Percentiles rank a stretch among this genome's conserved stretches.
phyloP scores from a whole-genome alignment of 495 filamentous ascomycete genomes.

The Aspergillus ellipticus region DNA sequence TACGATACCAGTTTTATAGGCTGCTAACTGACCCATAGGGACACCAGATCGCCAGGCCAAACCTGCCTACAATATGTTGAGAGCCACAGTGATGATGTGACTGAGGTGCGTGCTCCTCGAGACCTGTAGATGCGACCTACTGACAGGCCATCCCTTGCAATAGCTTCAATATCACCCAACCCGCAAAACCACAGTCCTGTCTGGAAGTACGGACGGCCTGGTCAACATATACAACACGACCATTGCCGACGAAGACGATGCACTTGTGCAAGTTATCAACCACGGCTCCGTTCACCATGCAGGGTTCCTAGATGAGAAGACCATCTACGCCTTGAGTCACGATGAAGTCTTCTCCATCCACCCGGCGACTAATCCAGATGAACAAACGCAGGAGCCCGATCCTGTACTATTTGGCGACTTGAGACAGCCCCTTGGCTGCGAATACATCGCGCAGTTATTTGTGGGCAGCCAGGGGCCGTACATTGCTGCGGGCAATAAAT shows the following conservation, averaged over 20 bases:
- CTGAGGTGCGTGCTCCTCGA: constrained; percentile 52
- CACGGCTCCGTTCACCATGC: constrained; percentile 83
- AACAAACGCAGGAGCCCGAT: constrained; percentile 44
- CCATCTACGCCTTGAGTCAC: constrained; percentile 73
- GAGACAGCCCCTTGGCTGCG: constrained; percentile 63
- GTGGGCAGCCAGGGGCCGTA: constrained; percentile 47
- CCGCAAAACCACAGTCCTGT: constrained; percentile 62
- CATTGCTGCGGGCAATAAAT: constrained; percentile 43
- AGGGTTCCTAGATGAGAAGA: constrained; percentile 66
- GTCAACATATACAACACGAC: constrained; percentile 78
- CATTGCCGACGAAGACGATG: constrained; percentile 79
- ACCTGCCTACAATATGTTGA: constrained; percentile 68
- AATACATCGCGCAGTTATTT: constrained; percentile 77
- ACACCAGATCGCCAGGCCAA: constrained; percentile 54
- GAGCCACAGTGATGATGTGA: constrained; percentile 89
- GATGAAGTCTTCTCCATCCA: constrained; percentile 81
- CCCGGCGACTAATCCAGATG: constrained; percentile 57
- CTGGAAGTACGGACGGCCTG: constrained; percentile 88
- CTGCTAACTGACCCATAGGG: constrained; percentile 52
- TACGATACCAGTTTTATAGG: constrained; percentile 21
- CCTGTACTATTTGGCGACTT: constrained; percentile 72
- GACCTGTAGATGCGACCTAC: not conserved
- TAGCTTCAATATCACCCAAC: constrained; percentile 71
- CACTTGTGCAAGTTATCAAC: constrained; percentile 82
- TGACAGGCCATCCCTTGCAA: not conserved